Percentiles rank a stretch among this genome's conserved stretches.
These are phyloP conservation scores for Raffaelea albimanens DNA, from an alignment of 2,329 filamentous ascomycete species.

Conservation along the genomic window DNA sequence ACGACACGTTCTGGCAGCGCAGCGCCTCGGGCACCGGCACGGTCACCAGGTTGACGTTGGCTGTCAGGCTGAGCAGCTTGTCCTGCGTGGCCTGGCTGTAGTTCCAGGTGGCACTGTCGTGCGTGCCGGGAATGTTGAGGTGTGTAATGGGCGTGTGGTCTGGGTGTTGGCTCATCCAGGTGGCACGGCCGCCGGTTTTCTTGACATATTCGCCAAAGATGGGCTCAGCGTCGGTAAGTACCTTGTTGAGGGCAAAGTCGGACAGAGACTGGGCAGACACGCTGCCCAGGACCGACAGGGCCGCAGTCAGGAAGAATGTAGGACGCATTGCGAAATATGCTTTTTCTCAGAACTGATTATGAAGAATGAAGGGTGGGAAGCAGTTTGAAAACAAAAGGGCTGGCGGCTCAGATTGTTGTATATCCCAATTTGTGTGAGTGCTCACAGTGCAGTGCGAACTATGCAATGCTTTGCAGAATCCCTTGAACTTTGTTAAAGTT, in stretches of 20 bases:
- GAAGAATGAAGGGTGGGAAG: too few species aligned
- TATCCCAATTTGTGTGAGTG: too few species aligned
- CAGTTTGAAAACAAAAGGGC: too few species aligned
- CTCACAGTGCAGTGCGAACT: too few species aligned
- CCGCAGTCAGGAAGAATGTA: not conserved
- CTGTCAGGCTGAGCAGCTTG: slow-evolving; percentile 19
- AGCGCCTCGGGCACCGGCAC: slow-evolving; percentile 27
- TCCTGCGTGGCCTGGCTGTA: slow-evolving; percentile 33
- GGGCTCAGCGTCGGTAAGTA: slow-evolving; percentile 29
- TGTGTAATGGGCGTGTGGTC: slow-evolving; percentile 32
- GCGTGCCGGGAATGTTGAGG: slow-evolving; percentile 40
- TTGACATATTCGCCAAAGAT: slow-evolving; percentile 28
- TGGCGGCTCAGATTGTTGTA: too few species aligned
- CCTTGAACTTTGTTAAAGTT: too few species aligned
- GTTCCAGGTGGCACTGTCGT: slow-evolving; percentile 43
- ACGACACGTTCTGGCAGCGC: slow-evolving; percentile 30
- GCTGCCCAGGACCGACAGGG: not conserved
- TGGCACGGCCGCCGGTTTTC: slow-evolving; percentile 10
- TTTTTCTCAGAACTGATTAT: too few species aligned
- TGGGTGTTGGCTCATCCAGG: slow-evolving; percentile 35
- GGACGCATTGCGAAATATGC: not conserved
- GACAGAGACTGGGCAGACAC: not conserved
- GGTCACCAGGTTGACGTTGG: slow-evolving; percentile 18
- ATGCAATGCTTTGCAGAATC: too few species aligned
- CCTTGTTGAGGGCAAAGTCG: slow-evolving; percentile 26